Evolutionary conservation across 495 filamentous ascomycete genomes (phyloP).

Genomic region (Platismatia glauca): DNA sequence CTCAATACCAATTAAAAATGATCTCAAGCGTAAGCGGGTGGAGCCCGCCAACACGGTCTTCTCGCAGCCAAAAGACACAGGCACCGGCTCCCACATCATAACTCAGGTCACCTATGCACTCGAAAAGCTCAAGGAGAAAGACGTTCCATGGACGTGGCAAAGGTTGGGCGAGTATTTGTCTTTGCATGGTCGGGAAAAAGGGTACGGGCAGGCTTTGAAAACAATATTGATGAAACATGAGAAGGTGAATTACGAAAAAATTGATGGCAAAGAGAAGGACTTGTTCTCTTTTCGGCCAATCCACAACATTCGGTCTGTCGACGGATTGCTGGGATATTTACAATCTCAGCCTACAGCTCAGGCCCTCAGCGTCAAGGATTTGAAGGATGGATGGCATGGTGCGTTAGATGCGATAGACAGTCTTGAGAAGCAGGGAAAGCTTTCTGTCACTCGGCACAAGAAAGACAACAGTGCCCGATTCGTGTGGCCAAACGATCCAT

Average conservation of each 20-base stretch:
- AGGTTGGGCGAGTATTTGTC: constrained; percentile 73
- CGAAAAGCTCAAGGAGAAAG: constrained; percentile 72
- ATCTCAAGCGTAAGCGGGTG: constrained; percentile 51
- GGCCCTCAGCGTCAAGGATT: constrained; percentile 72
- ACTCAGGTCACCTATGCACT: constrained; percentile 78
- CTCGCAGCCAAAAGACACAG: constrained; percentile 70
- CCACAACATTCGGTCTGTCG: constrained; percentile 64
- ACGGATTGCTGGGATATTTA: constrained; percentile 68
- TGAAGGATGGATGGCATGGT: constrained; percentile 90
- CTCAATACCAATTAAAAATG: constrained; percentile 37
- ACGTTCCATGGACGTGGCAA: constrained; percentile 55
- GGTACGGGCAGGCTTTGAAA: constrained; percentile 38
- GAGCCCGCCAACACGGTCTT: constrained; percentile 51
- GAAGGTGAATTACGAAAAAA: constrained; percentile 61
- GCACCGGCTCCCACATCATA: constrained; percentile 68
- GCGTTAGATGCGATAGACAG: constrained; percentile 67
- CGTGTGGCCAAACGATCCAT: constrained; percentile 83
- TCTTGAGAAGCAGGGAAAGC: constrained; percentile 67
- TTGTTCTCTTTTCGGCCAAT: constrained; percentile 71
- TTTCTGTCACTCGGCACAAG: constrained; percentile 81
- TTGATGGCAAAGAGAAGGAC: constrained; percentile 49
- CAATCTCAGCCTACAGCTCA: constrained; percentile 72
- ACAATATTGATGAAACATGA: constrained; percentile 48
- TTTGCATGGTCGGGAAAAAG: constrained; percentile 44
- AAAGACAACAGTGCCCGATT: constrained; percentile 80